Conservation (phyloP, 2,329 filamentous ascomycete genomes). For the Cordyceps cateniannulata region DNA sequence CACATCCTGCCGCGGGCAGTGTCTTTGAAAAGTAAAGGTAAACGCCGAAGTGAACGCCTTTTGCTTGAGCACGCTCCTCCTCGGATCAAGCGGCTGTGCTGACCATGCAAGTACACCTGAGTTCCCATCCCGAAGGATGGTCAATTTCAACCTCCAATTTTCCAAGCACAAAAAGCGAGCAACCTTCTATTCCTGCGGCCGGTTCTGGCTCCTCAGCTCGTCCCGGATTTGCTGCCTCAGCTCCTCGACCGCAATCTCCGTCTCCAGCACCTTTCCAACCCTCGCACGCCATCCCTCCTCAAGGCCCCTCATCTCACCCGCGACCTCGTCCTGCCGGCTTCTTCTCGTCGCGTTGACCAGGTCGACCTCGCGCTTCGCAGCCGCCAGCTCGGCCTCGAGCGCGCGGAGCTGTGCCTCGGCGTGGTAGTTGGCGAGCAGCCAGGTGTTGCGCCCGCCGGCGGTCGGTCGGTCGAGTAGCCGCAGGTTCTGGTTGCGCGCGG, state of each 20-base stretch:
- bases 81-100: neutral
- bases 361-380: constrained; percentile 63
- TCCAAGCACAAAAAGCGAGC: neutral
- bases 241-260: constrained; percentile 74
- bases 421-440: constrained; percentile 79
- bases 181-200: neutral
- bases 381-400: constrained; percentile 70
- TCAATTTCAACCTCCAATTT: too few species aligned
- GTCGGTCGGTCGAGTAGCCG: constrained; percentile 70
- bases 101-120: neutral
- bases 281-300: constrained; percentile 76
- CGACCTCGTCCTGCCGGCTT: constrained; percentile 61
- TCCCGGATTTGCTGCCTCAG: constrained; percentile 62
- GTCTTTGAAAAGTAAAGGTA: neutral
- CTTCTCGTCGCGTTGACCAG: constrained; percentile 64
- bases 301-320: constrained; percentile 64
- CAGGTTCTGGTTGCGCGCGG: constrained; percentile 49
- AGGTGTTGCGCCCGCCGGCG: constrained; percentile 84
- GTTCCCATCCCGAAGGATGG: neutral
- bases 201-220: constrained; percentile 37
- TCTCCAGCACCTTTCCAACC: constrained; percentile 75
- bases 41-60: neutral
- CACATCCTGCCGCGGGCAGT: neutral
- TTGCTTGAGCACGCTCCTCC: neutral
- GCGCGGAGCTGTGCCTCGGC: constrained; percentile 59